Conservation (phyloP, 805 yeast species). For the Ogataea chonburiensis region DNA sequence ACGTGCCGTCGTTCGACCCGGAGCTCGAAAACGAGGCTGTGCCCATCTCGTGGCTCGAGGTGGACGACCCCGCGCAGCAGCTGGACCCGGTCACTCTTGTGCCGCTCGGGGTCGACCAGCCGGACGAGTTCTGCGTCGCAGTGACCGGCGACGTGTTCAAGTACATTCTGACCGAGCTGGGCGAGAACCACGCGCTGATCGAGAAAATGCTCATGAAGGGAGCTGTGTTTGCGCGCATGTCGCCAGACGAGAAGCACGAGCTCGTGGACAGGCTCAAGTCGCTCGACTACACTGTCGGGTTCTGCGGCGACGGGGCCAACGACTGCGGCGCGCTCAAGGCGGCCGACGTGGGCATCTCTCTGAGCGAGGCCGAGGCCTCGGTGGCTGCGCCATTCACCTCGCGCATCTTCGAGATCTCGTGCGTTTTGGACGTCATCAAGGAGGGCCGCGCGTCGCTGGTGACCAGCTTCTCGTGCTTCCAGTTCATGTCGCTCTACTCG, state of each 20-base stretch:
- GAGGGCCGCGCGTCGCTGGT: constrained; percentile 96
- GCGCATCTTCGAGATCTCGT: constrained; percentile 82
- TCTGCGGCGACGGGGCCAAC: constrained; percentile 99
- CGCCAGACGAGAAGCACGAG: constrained; percentile 98
- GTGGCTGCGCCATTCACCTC: constrained; percentile 99
- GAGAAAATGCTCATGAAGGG: constrained; percentile 66
- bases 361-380: constrained; percentile 97
- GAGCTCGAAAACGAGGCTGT: constrained; percentile 12
- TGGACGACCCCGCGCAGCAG: constrained; percentile 51
- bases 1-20: constrained; percentile 56
- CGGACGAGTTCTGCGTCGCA: constrained; percentile 63
- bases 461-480: constrained; percentile 95
- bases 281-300: constrained; percentile 89
- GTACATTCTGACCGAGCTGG: constrained; percentile 59
- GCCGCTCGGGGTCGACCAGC: constrained; percentile 39
- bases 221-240: constrained; percentile 91
- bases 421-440: constrained; percentile 85
- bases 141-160: constrained; percentile 93
- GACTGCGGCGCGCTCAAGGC: constrained; percentile 98
- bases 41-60: constrained; percentile 64
- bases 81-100: constrained; percentile 66
- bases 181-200: constrained; percentile 39
- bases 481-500: constrained; percentile 94
- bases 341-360: constrained; percentile 94
- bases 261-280: constrained; percentile 82